Evolutionary conservation across 805 yeast species (phyloP).

Genomic region (Wickerhamomyces pijperi): DNA sequence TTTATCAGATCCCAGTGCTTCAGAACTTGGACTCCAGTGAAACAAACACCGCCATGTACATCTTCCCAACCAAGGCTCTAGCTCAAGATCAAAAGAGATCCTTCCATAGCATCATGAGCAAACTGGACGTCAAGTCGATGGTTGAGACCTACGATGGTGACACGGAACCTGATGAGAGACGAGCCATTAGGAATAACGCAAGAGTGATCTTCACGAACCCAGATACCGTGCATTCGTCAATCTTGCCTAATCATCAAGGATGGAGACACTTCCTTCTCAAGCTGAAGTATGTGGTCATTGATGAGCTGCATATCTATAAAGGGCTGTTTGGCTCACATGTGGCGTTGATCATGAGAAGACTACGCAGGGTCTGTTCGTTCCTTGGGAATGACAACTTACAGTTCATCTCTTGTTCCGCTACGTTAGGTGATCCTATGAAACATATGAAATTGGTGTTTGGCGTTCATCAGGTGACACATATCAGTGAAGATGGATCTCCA

Average conservation of each 20-base stretch:
- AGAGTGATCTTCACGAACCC: conserved; percentile 90
- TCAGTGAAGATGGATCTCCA: conserved; percentile 82
- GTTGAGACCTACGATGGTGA: conserved; percentile 93
- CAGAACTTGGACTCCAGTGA: conserved; percentile 28
- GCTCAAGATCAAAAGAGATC: conserved; percentile 94
- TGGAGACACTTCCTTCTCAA: conserved; percentile 65
- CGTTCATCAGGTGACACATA: conserved; percentile 42
- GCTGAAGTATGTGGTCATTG: conserved; percentile 67
- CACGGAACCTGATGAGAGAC: conserved; percentile 51
- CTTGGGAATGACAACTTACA: conserved; percentile 43
- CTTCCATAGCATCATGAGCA: conserved; percentile 43
- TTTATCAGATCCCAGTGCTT: conserved; percentile 81
- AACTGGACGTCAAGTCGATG: conserved; percentile 36
- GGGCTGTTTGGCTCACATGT: conserved; percentile 94
- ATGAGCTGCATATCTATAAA: conserved; percentile 77
- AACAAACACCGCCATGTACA: conserved; percentile 60
- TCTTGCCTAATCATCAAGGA: conserved; percentile 62
- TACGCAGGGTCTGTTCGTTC: conserved; percentile 50
- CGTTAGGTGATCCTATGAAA: conserved; percentile 59
- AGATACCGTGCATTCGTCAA: conserved; percentile 79
- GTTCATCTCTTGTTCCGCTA: conserved; percentile 90
- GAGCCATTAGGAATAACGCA: conserved; percentile 45
- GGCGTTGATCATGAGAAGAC: conserved; percentile 69
- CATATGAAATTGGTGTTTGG: conserved; percentile 76
- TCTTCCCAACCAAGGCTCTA: conserved; percentile 93